Conservation (phyloP, 1,284 basidiomycete species). For the Naganishia sp. region DNA sequence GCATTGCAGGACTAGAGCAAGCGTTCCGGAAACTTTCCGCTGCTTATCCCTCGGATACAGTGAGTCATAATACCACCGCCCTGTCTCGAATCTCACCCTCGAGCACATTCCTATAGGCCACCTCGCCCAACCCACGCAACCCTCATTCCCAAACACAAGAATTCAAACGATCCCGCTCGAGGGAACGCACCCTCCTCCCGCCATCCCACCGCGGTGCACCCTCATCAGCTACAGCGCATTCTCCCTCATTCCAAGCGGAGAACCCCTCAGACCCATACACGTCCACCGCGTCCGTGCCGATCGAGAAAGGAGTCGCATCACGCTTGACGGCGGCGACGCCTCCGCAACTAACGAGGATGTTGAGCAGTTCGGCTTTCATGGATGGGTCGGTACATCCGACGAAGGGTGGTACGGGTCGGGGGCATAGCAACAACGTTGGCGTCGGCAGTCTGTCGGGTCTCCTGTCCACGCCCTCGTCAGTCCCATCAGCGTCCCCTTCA, state of each 20-base stretch:
- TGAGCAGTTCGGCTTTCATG: conserved; percentile 22
- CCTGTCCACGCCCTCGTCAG: conserved; percentile 6
- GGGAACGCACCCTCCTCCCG: conserved; percentile 10
- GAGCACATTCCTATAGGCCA: not conserved
- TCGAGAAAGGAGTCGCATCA: conserved; percentile 18
- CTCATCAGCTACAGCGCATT: conserved; percentile 13
- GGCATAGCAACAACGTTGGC: not conserved
- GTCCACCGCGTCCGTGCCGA: conserved; percentile 19
- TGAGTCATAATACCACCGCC: conserved; percentile 60
- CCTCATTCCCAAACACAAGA: conserved; percentile 8
- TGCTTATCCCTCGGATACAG: conserved; percentile 41
- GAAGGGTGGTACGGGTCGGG: not conserved
- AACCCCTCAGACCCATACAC: conserved; percentile 28
- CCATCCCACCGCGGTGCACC: conserved; percentile 2
- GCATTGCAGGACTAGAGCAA: conserved; percentile 68
- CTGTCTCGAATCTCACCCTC: not conserved
- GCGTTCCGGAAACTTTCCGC: conserved; percentile 66
- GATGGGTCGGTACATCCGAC: not conserved
- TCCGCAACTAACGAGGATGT: conserved; percentile 23
- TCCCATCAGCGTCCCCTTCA: conserved; percentile 11
- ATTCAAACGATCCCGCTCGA: conserved; percentile 20
- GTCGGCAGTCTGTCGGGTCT: conserved; percentile 17
- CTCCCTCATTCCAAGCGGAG: conserved; percentile 19
- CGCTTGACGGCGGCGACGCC: conserved; percentile 24
- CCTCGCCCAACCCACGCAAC: conserved; percentile 1